Conservation (phyloP, 225 moss, liverwort and hornwort genomes). For the Antitrichia curtipendula region DNA sequence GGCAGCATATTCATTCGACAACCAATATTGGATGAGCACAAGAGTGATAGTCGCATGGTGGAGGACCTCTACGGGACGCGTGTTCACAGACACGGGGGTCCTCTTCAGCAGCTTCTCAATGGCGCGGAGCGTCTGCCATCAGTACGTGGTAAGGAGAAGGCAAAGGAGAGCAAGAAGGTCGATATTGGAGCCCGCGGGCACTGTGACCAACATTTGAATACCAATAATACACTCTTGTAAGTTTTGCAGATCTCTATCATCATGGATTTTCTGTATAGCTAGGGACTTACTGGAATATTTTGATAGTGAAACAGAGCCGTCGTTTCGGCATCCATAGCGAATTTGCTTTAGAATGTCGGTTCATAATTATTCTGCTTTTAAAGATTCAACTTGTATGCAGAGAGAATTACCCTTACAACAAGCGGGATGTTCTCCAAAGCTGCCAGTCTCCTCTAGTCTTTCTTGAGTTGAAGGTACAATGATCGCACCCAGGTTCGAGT, state of each 20-base stretch:
- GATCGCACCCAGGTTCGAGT: constrained; percentile 19
- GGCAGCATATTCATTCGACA: constrained; percentile 62
- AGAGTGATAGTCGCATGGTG: constrained; percentile 8
- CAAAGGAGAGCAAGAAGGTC: constrained; percentile 56
- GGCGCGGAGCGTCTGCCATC: constrained; percentile 41
- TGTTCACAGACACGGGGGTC: constrained; percentile 32
- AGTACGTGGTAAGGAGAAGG: constrained; percentile 74
- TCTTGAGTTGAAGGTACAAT: constrained; percentile 80
- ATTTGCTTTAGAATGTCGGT: neutral
- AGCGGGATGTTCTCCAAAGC: constrained; percentile 82
- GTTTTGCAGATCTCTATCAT: constrained; percentile 1
- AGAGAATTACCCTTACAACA: constrained; percentile 89
- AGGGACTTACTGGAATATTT: neutral
- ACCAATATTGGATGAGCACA: constrained; percentile 20
- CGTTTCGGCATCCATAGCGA: neutral
- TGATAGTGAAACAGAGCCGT: neutral
- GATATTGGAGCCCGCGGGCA: constrained; percentile 38
- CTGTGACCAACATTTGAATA: constrained; percentile 36
- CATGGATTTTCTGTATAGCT: neutral
- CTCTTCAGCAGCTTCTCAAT: constrained; percentile 36
- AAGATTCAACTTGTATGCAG: constrained; percentile 41
- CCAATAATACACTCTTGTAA: constrained; percentile 72
- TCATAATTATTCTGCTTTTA: neutral
- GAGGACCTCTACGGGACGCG: constrained; percentile 9
- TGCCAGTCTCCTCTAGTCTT: constrained; percentile 84